A percentile compares a stretch with the other conserved stretches of the same genome.
Conservation (phyloP, 140 eudicot genomes). For the Oenanthe javanica region DNA sequence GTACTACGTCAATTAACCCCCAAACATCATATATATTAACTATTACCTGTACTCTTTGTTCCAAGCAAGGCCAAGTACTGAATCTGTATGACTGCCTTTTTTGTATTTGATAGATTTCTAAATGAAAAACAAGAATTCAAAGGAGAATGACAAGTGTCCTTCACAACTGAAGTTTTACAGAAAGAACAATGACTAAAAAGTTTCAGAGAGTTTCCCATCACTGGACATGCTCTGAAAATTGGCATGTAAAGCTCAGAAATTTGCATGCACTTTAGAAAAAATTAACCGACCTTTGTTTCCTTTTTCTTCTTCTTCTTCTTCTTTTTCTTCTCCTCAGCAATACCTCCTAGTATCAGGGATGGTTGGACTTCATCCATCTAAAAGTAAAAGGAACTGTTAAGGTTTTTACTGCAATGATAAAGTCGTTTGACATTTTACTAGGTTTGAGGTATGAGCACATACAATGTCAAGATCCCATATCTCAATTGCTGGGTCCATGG, state of each 20-base stretch:
- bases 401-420: not conserved
- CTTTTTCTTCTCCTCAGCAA: conserved; percentile 51
- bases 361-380: conserved; percentile 96
- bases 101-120: conserved; percentile 78
- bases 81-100: conserved; percentile 79
- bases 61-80: conserved; percentile 90
- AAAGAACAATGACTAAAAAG: not conserved
- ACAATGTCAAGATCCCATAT: conserved; percentile 95
- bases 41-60: conserved; percentile 70
- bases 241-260: not conserved
- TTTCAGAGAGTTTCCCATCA: not conserved
- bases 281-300: conserved; percentile 45
- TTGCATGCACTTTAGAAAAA: not conserved
- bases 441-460: conserved; percentile 23
- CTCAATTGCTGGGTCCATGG: conserved; percentile 91
- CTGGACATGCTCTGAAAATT: not conserved
- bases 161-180: not conserved
- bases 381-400: not conserved
- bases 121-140: conserved; percentile 5
- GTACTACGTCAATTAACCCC: not conserved
- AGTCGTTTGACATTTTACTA: not conserved
- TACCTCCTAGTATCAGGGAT: conserved; percentile 63
- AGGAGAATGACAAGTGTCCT: not conserved
- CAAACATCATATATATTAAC: not conserved
- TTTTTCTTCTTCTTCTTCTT: conserved; percentile 16